These are phyloP conservation scores for Leersia perrieri DNA, from an alignment of 176 grass and related monocot species.

Conservation along the genomic window DNA sequence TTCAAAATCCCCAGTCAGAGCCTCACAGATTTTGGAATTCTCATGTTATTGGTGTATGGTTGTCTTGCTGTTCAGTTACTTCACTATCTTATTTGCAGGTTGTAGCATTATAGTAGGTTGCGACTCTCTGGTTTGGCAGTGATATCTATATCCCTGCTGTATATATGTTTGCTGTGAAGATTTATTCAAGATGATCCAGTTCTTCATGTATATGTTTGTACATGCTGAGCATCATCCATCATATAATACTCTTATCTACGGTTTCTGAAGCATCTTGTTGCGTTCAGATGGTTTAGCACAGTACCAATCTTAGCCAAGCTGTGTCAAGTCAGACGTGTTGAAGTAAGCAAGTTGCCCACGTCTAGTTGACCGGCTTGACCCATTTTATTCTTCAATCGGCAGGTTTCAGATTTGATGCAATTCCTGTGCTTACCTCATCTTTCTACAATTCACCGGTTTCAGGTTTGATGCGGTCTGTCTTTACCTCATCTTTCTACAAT, in stretches of 20 bases:
- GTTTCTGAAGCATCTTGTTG: constrained; percentile 27
- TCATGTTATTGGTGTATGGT: background rate
- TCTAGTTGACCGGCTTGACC: constrained; percentile 20
- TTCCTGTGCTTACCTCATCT: background rate
- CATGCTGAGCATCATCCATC: constrained; percentile 26
- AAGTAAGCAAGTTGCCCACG: constrained; percentile 18
- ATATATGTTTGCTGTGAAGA: background rate
- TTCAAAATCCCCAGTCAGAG: background rate
- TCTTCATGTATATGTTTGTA: background rate
- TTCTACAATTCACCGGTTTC: background rate
- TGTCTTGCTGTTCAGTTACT: background rate
- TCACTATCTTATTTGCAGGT: background rate
- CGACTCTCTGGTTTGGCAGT: background rate
- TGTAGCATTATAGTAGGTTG: background rate
- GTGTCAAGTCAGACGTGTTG: background rate
- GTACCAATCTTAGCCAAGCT: constrained; percentile 3
- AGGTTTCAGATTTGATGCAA: constrained; percentile 17
- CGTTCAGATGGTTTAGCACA: constrained; percentile 16
- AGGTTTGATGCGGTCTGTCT: background rate
- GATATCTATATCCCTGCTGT: background rate
- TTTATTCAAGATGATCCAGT: background rate
- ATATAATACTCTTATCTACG: background rate
- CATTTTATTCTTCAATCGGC: background rate
- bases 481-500: background rate
- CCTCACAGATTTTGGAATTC: background rate